phyloP scores from a whole-genome alignment of 345 rosid species.

The Hibiscus tridactylites region DNA sequence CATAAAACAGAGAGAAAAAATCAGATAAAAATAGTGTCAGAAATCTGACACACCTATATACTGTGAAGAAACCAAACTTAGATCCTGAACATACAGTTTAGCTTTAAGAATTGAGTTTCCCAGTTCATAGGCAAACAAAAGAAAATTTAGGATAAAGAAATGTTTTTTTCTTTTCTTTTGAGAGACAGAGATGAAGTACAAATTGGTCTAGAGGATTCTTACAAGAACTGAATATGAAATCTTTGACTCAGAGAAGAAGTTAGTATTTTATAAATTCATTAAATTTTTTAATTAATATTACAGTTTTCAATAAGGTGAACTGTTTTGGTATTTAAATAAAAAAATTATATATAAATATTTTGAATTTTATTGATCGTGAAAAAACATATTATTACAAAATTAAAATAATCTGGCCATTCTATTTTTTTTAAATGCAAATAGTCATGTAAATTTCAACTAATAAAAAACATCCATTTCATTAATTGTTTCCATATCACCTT shows the following conservation, averaged over 20 bases:
- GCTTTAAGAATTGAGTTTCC: constrained; percentile 12
- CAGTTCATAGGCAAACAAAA: not conserved
- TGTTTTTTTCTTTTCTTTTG: not conserved
- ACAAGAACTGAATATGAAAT: too few species aligned
- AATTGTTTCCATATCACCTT: too few species aligned
- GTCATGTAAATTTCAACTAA: too few species aligned
- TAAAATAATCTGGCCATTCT: too few species aligned
- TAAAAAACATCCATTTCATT: too few species aligned
- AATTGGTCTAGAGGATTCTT: not conserved
- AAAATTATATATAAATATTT: too few species aligned
- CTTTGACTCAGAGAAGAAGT: too few species aligned
- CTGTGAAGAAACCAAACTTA: not conserved
- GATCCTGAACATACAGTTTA: constrained; percentile 13
- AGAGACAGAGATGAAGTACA: not conserved
- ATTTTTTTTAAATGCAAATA: too few species aligned
- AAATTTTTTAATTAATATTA: not conserved
- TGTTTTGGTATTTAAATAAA: not conserved
- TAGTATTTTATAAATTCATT: too few species aligned
- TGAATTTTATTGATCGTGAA: too few species aligned
- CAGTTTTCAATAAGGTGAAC: not conserved
- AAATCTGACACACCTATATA: constrained; percentile 16
- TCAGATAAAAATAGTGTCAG: constrained; percentile 1
- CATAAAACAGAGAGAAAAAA: not conserved
- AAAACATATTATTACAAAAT: too few species aligned
- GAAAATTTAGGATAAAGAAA: not conserved